Base-by-base conservation (phyloP, 345 rosid species). In the Eutrema yunnanense region DNA sequence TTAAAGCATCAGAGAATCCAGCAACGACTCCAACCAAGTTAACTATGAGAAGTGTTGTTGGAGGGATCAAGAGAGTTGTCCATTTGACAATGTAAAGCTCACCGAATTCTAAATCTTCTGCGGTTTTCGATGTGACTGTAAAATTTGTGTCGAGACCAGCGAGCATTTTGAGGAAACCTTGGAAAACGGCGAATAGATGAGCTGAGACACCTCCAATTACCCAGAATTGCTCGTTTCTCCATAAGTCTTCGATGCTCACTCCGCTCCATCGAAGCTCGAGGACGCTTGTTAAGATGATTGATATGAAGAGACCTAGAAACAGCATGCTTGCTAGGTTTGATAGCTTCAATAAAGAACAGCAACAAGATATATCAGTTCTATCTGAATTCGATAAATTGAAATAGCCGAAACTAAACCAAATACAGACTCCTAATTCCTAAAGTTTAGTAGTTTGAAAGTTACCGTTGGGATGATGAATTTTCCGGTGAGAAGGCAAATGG, bases 171-270 rank as follows among this genome's bases (percentile, higher is more conserved):
- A 92, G 84, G 46, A 95, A 66, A 19, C 99, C 99, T 82, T 95
- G 99, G 87, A 95, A 92, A 30, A 95, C 99, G 0, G 99, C 97
- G 36, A 92, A 95, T 6, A 95, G 86, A 82, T 95, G 97, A 62
- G 99, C 97, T 8, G 99, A 95, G 67, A 95, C 96, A 0, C 99
- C 99, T 76, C 97, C 97, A 0, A 95, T 95, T 42, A 95, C 99
- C 99, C 98, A 94, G 69, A 94, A 88, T 67, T 92, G 99, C 78
- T 92, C 99, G 32, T 95, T 95, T 60, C 97, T 86, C 99, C 99
- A 95, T 47, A 86, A 72, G 56, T 95, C 96, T 71, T 92, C 99
- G 2, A 95, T 89, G 87, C 96, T 82, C 46, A 95, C 96, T 32
- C 97, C 96, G 14, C 99, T 95, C 99, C 99, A 95, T 67, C 96